Base-by-base conservation (phyloP, 306 rosid genomes). In the Herpetospermum pedunculosum region DNA sequence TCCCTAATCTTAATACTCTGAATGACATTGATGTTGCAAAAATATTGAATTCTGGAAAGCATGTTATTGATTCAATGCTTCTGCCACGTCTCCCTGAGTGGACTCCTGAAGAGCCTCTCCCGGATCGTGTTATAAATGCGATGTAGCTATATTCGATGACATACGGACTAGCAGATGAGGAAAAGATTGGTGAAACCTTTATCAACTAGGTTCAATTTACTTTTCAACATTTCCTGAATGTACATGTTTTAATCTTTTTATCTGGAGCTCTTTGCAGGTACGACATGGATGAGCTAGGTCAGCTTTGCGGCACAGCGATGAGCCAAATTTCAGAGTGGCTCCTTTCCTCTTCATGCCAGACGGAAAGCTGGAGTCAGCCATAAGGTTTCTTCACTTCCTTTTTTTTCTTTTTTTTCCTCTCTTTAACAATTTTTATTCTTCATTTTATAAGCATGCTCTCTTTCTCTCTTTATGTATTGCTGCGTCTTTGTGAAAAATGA, bases 291-390 rank as follows among this genome's bases (percentile, higher is more conserved):
- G 98, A 93, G 78, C 86, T 93, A 4, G 98, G 98, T 75, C 98
- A 75, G 96, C 96, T 80, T 82, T 93, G 81, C 78, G 84, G 79
- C 97, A 91, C 54, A 91, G 97, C 74, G 98, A 91, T 85, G 89
- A 86, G 50, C 92, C 97, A 79, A 93, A 89, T 83, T 93, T 93
- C 83, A 89, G 84, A 77, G 89, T 91, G 58, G 90, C 96, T 15
- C 97, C 96, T 54, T 91, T 93, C 80, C 92, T 93, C 72, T 93
- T 85, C 86, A 93, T 93, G 98, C 97, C 91, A 8, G 91, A 91
- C 80, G 97, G 97, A 59, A 83, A 81, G 47, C 82, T 93, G 30
- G 88, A 81, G 52, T 93, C 98, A 44, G 98, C 97, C 55, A 87
- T 88, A 75, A 93, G 98, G 98, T 91, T 81, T 73, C 71, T 55